These are phyloP conservation scores for Aegle marmelos DNA, from an alignment of 345 rosid species.

Conservation along the genomic window DNA sequence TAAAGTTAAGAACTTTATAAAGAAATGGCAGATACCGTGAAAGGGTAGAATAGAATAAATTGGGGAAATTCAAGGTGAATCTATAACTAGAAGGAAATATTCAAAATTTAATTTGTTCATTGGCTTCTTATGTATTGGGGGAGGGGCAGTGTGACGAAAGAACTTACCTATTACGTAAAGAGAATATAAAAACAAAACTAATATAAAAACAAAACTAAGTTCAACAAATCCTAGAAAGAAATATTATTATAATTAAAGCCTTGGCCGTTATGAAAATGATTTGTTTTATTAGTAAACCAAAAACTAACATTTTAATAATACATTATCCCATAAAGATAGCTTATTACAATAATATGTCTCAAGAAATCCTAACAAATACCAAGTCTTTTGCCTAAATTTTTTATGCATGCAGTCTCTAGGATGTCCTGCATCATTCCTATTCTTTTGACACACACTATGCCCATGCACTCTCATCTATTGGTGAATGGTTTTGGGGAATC, in stretches of 20 bases:
- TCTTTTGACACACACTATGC: not conserved
- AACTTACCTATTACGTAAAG: not conserved
- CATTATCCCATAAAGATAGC: not conserved
- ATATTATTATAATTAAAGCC: not conserved
- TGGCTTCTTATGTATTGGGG: not conserved
- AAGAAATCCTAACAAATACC: not conserved
- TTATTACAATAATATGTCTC: not conserved
- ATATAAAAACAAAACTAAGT: too few species aligned
- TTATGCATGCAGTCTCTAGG: not conserved
- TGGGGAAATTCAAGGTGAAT: not conserved
- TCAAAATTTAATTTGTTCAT: not conserved
- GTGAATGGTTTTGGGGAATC: not conserved
- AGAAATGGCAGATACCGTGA: too few species aligned
- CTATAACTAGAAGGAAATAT: not conserved
- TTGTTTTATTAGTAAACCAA: not conserved
- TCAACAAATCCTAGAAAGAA: not conserved
- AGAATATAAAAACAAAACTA: not conserved
- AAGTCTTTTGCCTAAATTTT: not conserved
- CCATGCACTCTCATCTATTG: not conserved
- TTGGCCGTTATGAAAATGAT: not conserved
- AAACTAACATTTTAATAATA: too few species aligned
- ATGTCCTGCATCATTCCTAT: not conserved
- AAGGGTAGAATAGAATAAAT: not conserved
- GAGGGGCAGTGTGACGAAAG: too few species aligned
- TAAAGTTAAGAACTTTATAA: too few species aligned